Evolutionary conservation across 2,329 filamentous ascomycete species (phyloP).

Genomic region (Fusarium aywerte): DNA sequence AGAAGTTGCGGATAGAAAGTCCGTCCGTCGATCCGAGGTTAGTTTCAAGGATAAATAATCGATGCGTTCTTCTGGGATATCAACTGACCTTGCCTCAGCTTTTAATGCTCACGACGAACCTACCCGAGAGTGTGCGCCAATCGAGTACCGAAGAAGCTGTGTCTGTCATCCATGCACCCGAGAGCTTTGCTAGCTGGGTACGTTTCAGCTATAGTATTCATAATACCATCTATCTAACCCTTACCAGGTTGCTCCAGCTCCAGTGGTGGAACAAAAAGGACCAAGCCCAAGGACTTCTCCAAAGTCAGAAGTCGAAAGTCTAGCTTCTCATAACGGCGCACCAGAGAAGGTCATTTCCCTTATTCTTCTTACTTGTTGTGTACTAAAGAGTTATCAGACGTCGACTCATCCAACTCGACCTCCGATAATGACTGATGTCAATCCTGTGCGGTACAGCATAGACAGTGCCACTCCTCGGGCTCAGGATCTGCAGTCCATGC

Average conservation of each 20-base stretch:
- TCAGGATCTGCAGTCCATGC: slow-evolving; percentile 82
- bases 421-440: slow-evolving; percentile 79
- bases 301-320: slow-evolving; percentile 52
- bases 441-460: slow-evolving; percentile 71
- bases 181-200: slow-evolving; percentile 85
- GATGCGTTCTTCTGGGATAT: neutral
- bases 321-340: slow-evolving; percentile 39
- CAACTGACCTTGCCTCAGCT: slow-evolving; percentile 52
- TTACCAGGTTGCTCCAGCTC: slow-evolving; percentile 53
- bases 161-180: slow-evolving; percentile 91
- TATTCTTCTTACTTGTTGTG: neutral
- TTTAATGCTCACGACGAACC: slow-evolving; percentile 65
- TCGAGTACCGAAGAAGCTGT: slow-evolving; percentile 79
- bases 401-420: slow-evolving; percentile 66
- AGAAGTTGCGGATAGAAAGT: slow-evolving; percentile 30
- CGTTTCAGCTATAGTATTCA: slow-evolving; percentile 42
- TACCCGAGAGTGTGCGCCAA: slow-evolving; percentile 67
- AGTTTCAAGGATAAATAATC: slow-evolving; percentile 5
- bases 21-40: slow-evolving; percentile 49
- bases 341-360: slow-evolving; percentile 40
- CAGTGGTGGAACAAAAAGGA: slow-evolving; percentile 49
- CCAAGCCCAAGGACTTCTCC: slow-evolving; percentile 53
- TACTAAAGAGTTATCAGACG: slow-evolving; percentile 23
- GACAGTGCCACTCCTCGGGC: slow-evolving; percentile 82
- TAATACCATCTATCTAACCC: slow-evolving; percentile 34